Base-by-base conservation (phyloP, 2,329 filamentous ascomycete species). In the Acrodontium crateriforme region DNA sequence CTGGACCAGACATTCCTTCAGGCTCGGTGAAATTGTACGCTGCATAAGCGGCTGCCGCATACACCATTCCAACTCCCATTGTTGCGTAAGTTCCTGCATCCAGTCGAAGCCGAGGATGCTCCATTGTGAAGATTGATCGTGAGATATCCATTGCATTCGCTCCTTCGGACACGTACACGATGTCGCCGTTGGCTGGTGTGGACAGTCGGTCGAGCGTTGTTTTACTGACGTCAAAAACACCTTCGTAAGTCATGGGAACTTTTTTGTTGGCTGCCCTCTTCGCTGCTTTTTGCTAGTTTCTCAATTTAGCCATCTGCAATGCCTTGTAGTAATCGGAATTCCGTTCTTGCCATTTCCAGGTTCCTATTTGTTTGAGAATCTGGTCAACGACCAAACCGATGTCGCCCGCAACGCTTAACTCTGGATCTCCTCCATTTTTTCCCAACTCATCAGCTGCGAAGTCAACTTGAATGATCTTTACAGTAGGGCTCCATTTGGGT, bases 131-230 rank as follows among this genome's bases (percentile, higher is more conserved):
- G 23, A 61, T 55, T 9, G 61, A 63, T 12, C 68, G 62, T 2
- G 64, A 68, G 29, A 71, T 70, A 38, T 72, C 69, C 69, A 71
- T 73, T 5, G 67, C 69, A 40, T 71, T 71, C 6, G 68, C 65
- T 5, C 68, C 67, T 49, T 72, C 67, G 1, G 65, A 67, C 18
- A 71, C 53, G 35, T 71, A 71, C 13, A 71, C 61, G 14, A 70
- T 57, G 23, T 56, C 49, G 13, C 60, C 64, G 9, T 62, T 46
- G 21, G 56, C 52, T 1, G 55, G 56, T 9, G 55, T 60, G 1
- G 56, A 64, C 16, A 65, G 41, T 3, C 37, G 41, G 37, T 69
- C 57, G 6, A 72, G 49, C 2, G 57, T 58, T 3, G 50, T 42
- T 36, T 63, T 68, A 40, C 72, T 67, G 25, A 67, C 49, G 25